phyloP scores from a whole-genome alignment of 768 basidiomycete genomes.

The Xerocomus spinulosus region DNA sequence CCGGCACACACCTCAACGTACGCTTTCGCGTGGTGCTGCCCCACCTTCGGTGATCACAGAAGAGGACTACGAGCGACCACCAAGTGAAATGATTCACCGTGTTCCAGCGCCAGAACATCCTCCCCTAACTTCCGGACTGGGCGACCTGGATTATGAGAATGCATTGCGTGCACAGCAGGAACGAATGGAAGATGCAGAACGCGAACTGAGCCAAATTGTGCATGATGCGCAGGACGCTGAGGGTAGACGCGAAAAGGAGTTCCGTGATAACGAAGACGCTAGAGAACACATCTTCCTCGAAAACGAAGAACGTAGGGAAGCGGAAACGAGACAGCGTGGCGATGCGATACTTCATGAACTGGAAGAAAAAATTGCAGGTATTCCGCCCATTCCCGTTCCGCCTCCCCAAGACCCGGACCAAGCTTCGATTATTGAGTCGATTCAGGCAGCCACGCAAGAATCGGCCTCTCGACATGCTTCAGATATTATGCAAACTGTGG shows the following conservation, averaged over 20 bases:
- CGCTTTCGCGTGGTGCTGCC: conserved; percentile 14
- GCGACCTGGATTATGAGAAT: conserved; percentile 37
- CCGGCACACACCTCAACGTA: conserved; percentile 2
- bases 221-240: conserved; percentile 56
- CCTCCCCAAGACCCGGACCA: conserved; percentile 25
- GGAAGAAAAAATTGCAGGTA: conserved; percentile 25
- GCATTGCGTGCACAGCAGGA: conserved; percentile 45
- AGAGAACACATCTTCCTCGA: conserved; percentile 58
- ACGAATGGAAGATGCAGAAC: conserved; percentile 53
- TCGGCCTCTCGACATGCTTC: conserved; percentile 53
- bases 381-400: conserved; percentile 21
- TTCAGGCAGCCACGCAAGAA: conserved; percentile 44
- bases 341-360: conserved; percentile 24
- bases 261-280: conserved; percentile 60
- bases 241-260: conserved; percentile 58
- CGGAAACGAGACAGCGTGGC: conserved; percentile 44
- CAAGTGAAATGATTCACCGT: conserved; percentile 25
- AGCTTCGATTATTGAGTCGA: conserved; percentile 32
- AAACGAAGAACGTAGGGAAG: conserved; percentile 52
- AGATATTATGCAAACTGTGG: conserved; percentile 56
- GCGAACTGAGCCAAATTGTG: conserved; percentile 44
- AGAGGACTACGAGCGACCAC: conserved; percentile 17
- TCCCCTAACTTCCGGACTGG: conserved; percentile 24
- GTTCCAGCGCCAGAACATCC: conserved; percentile 13
- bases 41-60: conserved; percentile 13